Evolutionary conservation across 108 stramenopile species (phyloP), one percentile per base, ranked within the genome.

Genomic region (Cyclotella sp.): DNA sequence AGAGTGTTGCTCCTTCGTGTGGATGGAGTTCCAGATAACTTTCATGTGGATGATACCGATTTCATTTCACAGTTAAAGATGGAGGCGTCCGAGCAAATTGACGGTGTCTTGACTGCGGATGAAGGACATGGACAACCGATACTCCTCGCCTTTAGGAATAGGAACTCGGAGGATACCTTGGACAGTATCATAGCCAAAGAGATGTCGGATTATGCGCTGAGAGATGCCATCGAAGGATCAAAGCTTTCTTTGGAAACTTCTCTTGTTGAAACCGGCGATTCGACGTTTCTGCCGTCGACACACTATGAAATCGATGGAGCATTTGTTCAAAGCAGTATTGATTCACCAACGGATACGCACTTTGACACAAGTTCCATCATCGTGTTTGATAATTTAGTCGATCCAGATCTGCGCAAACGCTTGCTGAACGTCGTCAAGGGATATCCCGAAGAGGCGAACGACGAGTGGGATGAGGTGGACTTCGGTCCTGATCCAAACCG

Each of bases 401-500:
- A 61, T 42, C 67, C 84, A n/a, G 71, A 82, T 30, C 63, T 90
- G 47, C 60, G 87, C 26, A 60, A 63, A 39, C 57, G 87, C 22
- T 62, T 90, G 40, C 61, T 90, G 26, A 81, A 88, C 34, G 84
- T 87, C 21, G 74, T 82, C 28, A 66, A 86, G 13, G 86, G 87
- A 16, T 34, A 42, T 66, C 59, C 66, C 47, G 68, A 75, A 29
- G 72, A 72, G 30, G 46, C 21, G 12, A 24, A 0, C 29, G 69
- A 84, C 27, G 54, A 28, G 18, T 87, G 79, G 83, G 63, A 90
- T 70, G 84, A 87, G 61, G 24, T 43, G 14, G 51, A 67, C 27
- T 57, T 82, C 67, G 89, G 89, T 52, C 89, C 87, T 13, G 66
- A 88, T 78, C 89, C 89, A n/a, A 27, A 64, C 12, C 81, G 89